Conservation (phyloP, 495 filamentous ascomycete species). For the Podospora australis region DNA sequence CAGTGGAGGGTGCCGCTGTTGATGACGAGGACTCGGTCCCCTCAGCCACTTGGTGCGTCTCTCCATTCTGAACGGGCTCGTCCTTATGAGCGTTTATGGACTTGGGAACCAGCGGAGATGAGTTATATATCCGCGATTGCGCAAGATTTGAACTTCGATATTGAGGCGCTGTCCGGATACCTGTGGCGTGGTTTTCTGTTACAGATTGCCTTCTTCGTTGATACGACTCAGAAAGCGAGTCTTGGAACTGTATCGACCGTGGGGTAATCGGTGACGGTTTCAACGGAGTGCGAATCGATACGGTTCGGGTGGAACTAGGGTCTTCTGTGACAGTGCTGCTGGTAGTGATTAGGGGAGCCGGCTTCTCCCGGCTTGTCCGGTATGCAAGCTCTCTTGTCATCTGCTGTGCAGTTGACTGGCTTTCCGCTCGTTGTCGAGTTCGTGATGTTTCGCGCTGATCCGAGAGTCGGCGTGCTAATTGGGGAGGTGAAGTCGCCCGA, state of each 20-base stretch:
- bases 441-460: conserved; percentile 39
- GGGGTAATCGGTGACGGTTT: conserved; percentile 39
- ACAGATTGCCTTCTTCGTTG: conserved; percentile 32
- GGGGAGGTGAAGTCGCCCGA: conserved; percentile 32
- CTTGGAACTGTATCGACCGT: conserved; percentile 35
- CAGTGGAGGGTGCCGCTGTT: conserved; percentile 79
- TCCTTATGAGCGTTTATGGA: conserved; percentile 29
- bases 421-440: conserved; percentile 23
- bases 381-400: conserved; percentile 23
- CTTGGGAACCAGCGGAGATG: conserved; percentile 51
- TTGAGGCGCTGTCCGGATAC: conserved; percentile 30
- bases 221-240: conserved; percentile 37
- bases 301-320: conserved; percentile 9
- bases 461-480: conserved; percentile 36
- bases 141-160: conserved; percentile 52
- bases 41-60: conserved; percentile 38
- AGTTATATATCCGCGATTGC: conserved; percentile 46
- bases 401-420: conserved; percentile 27
- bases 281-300: conserved; percentile 15
- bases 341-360: conserved; percentile 10
- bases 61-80: conserved; percentile 24
- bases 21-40: conserved; percentile 79
- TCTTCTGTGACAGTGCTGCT: conserved; percentile 20
- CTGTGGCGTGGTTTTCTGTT: conserved; percentile 29
- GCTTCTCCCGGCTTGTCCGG: conserved; percentile 21